These are phyloP conservation scores for Vinca major DNA, from an alignment of 305 asterid genomes.

Conservation along the genomic window DNA sequence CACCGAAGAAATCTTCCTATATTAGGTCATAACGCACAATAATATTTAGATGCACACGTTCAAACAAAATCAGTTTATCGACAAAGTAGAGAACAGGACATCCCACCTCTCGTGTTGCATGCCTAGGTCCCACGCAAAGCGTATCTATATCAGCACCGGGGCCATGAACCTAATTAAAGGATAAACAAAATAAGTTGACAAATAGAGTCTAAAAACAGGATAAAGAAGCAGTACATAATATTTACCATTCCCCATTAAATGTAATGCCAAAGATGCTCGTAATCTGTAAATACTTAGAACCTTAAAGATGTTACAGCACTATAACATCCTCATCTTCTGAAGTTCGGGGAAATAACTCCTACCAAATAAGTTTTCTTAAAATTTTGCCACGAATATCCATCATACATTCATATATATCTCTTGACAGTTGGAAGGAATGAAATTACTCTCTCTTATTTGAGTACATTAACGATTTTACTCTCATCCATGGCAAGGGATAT, in stretches of 20 bases:
- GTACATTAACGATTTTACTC: no score
- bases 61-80: background rate
- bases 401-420: background rate
- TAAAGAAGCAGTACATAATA: background rate
- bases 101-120: constrained; percentile 70
- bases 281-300: background rate
- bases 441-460: no score
- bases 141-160: constrained; percentile 99
- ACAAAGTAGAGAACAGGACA: background rate
- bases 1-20: constrained; percentile 74
- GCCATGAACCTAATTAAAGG: constrained; percentile 65
- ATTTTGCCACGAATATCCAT: background rate
- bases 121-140: constrained; percentile 85
- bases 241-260: background rate
- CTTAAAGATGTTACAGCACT: background rate
- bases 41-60: background rate
- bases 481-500: background rate
- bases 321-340: background rate
- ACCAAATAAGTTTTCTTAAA: background rate
- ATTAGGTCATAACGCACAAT: background rate
- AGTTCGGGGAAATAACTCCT: background rate
- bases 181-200: background rate
- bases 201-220: background rate
- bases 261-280: background rate
- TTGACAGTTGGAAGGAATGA: no score